Conservation (phyloP, 768 basidiomycete genomes). For the Auriscalpium orientale region DNA sequence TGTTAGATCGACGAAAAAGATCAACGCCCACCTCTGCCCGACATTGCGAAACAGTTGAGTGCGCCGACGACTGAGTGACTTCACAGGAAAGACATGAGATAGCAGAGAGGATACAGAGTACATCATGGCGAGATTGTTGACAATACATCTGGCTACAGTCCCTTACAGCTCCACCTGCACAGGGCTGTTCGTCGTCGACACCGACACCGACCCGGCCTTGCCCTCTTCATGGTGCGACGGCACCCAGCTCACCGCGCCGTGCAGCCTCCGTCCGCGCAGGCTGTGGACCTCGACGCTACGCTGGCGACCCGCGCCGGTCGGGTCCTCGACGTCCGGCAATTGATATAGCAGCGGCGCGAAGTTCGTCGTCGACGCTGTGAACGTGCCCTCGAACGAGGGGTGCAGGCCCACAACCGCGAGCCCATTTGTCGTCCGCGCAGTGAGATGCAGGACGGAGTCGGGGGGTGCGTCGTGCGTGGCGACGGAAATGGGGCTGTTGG, state of each 20-base stretch:
- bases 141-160: not conserved
- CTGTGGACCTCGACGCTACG: slow-evolving; percentile 18
- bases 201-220: not conserved
- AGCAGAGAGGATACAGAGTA: no score
- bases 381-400: slow-evolving; percentile 35
- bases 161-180: not conserved
- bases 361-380: slow-evolving; percentile 24
- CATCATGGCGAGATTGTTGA: no score
- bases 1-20: no score
- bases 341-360: slow-evolving; percentile 16
- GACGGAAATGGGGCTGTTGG: slow-evolving; percentile 24
- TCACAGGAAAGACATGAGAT: no score
- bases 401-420: slow-evolving; percentile 23
- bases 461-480: slow-evolving; percentile 26
- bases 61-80: no score
- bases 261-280: not conserved
- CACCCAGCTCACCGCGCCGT: slow-evolving; percentile 13
- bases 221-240: not conserved
- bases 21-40: no score
- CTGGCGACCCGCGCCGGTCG: slow-evolving; percentile 27
- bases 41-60: no score
- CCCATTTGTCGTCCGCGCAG: slow-evolving; percentile 24
- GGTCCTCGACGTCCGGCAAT: slow-evolving; percentile 21
- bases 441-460: slow-evolving; percentile 26
- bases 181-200: not conserved